Evolutionary conservation across 805 yeast species (phyloP).

Genomic region (Gaillardinia entomophila): DNA sequence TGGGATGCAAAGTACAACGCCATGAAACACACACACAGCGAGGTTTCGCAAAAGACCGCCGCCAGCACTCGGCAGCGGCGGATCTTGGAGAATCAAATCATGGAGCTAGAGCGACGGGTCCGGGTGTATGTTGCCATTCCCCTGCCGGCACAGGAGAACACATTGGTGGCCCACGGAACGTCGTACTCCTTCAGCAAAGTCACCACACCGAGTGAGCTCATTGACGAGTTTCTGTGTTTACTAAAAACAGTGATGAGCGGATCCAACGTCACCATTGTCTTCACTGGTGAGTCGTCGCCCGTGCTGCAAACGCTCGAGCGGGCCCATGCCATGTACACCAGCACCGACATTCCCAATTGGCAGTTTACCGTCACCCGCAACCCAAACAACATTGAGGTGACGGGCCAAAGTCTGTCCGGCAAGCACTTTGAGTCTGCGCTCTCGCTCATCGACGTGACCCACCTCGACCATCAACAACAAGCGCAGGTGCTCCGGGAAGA

Average conservation of each 20-base stretch:
- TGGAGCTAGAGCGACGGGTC: constrained; percentile 20
- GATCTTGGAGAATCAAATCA: constrained; percentile 45
- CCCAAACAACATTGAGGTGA: not conserved
- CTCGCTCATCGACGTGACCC: not conserved
- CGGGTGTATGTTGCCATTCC: constrained; percentile 17
- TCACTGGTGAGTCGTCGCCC: constrained; percentile 8
- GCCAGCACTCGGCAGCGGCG: constrained; percentile 34
- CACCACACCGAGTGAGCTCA: constrained; percentile 6
- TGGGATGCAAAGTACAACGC: constrained; percentile 13
- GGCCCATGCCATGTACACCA: not conserved
- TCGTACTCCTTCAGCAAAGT: constrained; percentile 14
- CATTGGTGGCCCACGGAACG: too few relatives aligned
- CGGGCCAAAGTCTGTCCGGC: not conserved
- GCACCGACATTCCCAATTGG: not conserved
- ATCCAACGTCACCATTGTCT: constrained; percentile 12
- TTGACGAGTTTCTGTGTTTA: constrained; percentile 16
- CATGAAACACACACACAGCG: constrained; percentile 13
- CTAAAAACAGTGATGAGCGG: constrained; percentile 12
- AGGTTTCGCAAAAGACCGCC: constrained; percentile 19
- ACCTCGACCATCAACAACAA: too few relatives aligned
- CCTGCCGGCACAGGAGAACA: not conserved
- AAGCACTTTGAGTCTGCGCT: not conserved
- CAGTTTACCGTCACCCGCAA: not conserved
- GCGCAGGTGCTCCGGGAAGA: too few relatives aligned
- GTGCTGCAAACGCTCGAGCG: not conserved